Conservation (phyloP, 495 filamentous ascomycete species). For the Hypoxylon fragiforme region DNA sequence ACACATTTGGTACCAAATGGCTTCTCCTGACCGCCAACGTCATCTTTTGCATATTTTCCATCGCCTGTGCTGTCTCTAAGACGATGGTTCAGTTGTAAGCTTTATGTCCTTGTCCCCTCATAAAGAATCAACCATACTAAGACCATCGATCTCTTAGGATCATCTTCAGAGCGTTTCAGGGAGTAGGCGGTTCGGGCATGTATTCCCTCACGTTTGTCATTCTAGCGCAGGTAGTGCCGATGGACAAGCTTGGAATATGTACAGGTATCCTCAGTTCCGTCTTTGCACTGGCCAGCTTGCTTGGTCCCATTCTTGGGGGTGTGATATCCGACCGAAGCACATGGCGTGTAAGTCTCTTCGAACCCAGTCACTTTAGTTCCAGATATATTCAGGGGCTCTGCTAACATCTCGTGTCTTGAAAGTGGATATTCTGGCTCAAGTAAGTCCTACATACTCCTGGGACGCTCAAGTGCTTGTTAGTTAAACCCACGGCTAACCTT, state of each 20-base stretch:
- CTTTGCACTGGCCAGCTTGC: slow-evolving; percentile 46
- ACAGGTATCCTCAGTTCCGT: slow-evolving; percentile 51
- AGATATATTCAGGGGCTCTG: not conserved
- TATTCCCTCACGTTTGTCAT: slow-evolving; percentile 52
- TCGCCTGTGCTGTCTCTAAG: slow-evolving; percentile 42
- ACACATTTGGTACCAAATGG: slow-evolving; percentile 45
- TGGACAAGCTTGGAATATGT: slow-evolving; percentile 44
- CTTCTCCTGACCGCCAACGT: slow-evolving; percentile 37
- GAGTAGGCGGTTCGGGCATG: slow-evolving; percentile 55
- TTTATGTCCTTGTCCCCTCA: not conserved
- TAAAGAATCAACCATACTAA: not conserved
- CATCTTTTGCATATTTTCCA: slow-evolving; percentile 48
- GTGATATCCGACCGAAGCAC: slow-evolving; percentile 2
- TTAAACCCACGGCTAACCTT: not conserved
- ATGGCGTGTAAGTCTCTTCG: slow-evolving; percentile 1
- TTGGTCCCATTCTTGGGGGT: slow-evolving; percentile 48
- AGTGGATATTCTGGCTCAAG: slow-evolving; percentile 8
- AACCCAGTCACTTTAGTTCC: not conserved
- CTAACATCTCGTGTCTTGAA: not conserved
- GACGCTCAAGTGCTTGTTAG: not conserved
- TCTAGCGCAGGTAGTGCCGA: slow-evolving; percentile 47
- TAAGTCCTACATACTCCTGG: not conserved
- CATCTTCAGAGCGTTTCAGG: slow-evolving; percentile 55
- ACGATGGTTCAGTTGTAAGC: slow-evolving; percentile 42
- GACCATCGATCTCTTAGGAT: slow-evolving; percentile 42